phyloP scores from a whole-genome alignment of 2,329 filamentous ascomycete genomes.

The Lasiodiplodia theobromae region DNA sequence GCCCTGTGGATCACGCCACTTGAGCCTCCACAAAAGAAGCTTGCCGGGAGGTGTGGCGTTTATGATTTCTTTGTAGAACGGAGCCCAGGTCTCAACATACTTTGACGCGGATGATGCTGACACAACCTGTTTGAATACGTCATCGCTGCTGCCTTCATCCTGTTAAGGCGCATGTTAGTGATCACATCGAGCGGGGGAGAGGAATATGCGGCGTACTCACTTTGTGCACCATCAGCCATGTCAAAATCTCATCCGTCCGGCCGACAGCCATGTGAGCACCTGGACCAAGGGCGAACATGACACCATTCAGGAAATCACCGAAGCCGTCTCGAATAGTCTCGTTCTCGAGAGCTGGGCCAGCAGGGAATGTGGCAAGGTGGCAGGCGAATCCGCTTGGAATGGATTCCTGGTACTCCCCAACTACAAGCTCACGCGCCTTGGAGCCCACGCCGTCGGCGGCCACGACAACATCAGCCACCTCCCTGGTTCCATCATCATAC shows the following conservation, averaged over 20 bases:
- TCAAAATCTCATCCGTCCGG: background rate
- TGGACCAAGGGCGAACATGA: background rate
- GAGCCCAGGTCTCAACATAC: constrained; percentile 42
- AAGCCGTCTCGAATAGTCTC: background rate
- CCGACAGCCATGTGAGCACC: background rate
- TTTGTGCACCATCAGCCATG: background rate
- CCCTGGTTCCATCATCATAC: background rate
- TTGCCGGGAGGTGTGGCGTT: constrained; percentile 43
- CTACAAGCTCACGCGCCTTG: background rate
- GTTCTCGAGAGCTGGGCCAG: background rate
- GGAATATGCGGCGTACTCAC: background rate
- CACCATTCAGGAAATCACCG: background rate
- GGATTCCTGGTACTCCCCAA: background rate
- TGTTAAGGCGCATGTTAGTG: background rate
- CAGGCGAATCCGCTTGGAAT: background rate
- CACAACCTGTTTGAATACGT: background rate
- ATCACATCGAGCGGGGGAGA: background rate
- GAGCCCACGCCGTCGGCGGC: background rate
- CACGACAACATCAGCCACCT: background rate
- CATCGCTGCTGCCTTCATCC: background rate
- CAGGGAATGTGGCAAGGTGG: background rate
- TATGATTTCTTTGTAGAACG: constrained; percentile 44
- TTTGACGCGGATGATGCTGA: background rate
- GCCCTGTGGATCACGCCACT: constrained; percentile 60
- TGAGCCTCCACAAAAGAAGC: constrained; percentile 63